Conservation (phyloP, 768 basidiomycete species). For the Rhodosporidiobolus sp. region DNA sequence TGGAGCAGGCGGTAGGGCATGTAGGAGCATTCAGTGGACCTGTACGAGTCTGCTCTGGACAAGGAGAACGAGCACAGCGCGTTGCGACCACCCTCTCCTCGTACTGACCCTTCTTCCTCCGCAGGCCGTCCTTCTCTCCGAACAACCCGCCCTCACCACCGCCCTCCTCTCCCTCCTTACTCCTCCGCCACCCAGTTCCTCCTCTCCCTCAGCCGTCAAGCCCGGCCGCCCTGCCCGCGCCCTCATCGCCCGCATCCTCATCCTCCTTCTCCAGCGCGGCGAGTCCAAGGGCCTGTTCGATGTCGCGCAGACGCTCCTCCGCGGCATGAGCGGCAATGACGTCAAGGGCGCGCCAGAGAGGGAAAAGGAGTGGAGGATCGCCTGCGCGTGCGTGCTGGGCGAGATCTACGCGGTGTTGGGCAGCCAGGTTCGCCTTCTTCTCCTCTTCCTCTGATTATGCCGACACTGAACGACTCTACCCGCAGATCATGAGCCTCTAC, state of each 20-base stretch:
- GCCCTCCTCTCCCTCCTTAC: slow-evolving; percentile 66
- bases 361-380: slow-evolving; percentile 67
- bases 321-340: slow-evolving; percentile 61
- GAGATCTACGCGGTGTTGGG: slow-evolving; percentile 84
- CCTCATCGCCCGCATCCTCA: slow-evolving; percentile 71
- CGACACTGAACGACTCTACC: neutral
- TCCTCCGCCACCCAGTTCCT: slow-evolving; percentile 52
- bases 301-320: slow-evolving; percentile 71
- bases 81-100: neutral
- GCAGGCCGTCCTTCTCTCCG: slow-evolving; percentile 66
- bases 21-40: too few relatives aligned
- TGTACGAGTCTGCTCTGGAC: too few relatives aligned
- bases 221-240: slow-evolving; percentile 85
- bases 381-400: slow-evolving; percentile 54
- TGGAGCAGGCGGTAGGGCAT: neutral
- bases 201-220: slow-evolving; percentile 58
- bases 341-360: slow-evolving; percentile 55
- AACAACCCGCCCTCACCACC: slow-evolving; percentile 63
- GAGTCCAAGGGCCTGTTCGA: slow-evolving; percentile 85
- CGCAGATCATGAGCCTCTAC: slow-evolving; percentile 91
- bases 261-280: slow-evolving; percentile 69
- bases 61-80: neutral
- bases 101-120: slow-evolving; percentile 13
- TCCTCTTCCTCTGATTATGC: neutral
- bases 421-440: slow-evolving; percentile 55